A percentile compares a stretch with the other conserved stretches of the same genome.
phyloP scores from a whole-genome alignment of 2,329 filamentous ascomycete genomes.

The Fusarium marasasianum region DNA sequence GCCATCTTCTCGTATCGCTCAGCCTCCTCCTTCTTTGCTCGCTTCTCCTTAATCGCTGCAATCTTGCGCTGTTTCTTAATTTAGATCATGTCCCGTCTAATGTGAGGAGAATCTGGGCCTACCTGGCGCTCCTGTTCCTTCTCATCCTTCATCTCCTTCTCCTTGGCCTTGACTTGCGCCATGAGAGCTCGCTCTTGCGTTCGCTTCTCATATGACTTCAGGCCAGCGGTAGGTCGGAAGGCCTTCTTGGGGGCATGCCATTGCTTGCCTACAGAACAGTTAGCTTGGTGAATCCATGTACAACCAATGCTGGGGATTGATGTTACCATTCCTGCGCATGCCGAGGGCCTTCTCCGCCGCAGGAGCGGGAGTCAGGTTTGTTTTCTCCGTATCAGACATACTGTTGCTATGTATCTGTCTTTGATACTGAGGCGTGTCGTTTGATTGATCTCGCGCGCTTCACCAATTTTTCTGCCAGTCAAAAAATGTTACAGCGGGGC shows the following conservation, averaged over 20 bases:
- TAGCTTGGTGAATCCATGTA: slow-evolving; percentile 1
- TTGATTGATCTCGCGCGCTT: slow-evolving; percentile 15
- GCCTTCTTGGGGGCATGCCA: slow-evolving; percentile 88
- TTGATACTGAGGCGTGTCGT: slow-evolving; percentile 15
- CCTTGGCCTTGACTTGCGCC: slow-evolving; percentile 86
- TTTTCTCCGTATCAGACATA: slow-evolving; percentile 55
- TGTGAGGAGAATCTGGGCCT: slow-evolving; percentile 39
- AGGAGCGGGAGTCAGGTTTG: slow-evolving; percentile 47
- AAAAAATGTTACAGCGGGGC: slow-evolving; percentile 38
- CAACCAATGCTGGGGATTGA: not conserved
- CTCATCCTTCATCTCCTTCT: slow-evolving; percentile 95
- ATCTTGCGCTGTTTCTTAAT: slow-evolving; percentile 69
- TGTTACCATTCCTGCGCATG: slow-evolving; percentile 84
- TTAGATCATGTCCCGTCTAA: slow-evolving; percentile 12
- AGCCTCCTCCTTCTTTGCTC: slow-evolving; percentile 90
- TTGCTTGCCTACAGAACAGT: slow-evolving; percentile 77
- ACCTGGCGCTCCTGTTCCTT: slow-evolving; percentile 91
- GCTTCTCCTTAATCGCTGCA: slow-evolving; percentile 83
- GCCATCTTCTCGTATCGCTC: slow-evolving; percentile 93
- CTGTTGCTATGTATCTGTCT: slow-evolving; percentile 22
- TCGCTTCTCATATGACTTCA: slow-evolving; percentile 82
- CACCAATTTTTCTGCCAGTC: slow-evolving; percentile 43
- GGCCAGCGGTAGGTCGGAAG: slow-evolving; percentile 82
- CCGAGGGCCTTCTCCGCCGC: slow-evolving; percentile 60
- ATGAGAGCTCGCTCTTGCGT: slow-evolving; percentile 74